Evolutionary conservation across 140 eudicot species (phyloP), one percentile per base, ranked within the genome.

Genomic region (Flaveria floridana): DNA sequence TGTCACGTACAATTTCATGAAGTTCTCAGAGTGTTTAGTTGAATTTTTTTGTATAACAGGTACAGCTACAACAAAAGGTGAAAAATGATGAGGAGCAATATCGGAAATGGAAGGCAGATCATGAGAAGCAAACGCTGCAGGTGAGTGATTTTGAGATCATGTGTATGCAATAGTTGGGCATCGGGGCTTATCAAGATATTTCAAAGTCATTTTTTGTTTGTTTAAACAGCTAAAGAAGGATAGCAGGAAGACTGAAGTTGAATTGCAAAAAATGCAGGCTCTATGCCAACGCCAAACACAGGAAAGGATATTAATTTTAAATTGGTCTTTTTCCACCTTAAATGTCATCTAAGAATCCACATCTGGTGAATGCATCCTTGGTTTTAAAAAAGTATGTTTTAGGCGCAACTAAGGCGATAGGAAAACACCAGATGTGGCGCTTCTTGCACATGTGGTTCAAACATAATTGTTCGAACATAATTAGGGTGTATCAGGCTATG

Each of bases 271-370:
- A 80, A 65, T 89, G 75, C 90, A 82, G 52, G 91, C 98, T 65
- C 68, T 89, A 69, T 89, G 90, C 82, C 98, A 89, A 78, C 95
- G 98, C 46, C 98, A 92, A 78, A 86, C 92, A 77, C 81, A 87
- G 87, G 98, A 89, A 68, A 37, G 26, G 14, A 7, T 65, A 65
- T 34, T 65, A 37, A 2, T 37, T 7, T 15, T 16, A 65, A 37
- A 65, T 65, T n/a, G 16, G 16, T 6, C 37, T 65, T 65, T 63
- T 16, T 2, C 26, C 25, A 2, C 47, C 50, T 65, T 65, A 34
- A n/a, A 65, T 3, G 30, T 30, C 46, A 63, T 61, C 42, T 25
- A 61, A 26, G 18, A 25, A 16, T 0, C n/a, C 12, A 58, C 11
- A 48, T 48, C 55, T 13, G 2, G 55, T 48, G 3, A 4, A 2